Evolutionary conservation across 2,329 filamentous ascomycete genomes (phyloP).

Genomic region (Apiospora aurea): DNA sequence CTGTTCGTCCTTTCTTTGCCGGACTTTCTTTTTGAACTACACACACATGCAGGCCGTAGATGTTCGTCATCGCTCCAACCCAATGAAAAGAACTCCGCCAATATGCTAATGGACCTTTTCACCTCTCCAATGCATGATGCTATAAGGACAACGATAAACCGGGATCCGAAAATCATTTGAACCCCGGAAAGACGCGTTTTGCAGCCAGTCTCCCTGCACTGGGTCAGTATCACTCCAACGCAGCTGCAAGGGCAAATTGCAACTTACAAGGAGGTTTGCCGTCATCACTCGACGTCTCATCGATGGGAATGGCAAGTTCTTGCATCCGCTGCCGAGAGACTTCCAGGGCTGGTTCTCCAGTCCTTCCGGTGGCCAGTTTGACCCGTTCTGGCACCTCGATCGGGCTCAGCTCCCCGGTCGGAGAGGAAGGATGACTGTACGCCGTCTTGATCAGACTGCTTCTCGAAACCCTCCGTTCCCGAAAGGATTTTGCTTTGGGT

Average conservation of each 20-base stretch:
- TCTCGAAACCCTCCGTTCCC: conserved; percentile 28
- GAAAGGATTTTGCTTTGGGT: background rate
- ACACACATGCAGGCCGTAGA: background rate
- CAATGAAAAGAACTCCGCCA: background rate
- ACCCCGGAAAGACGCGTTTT: conserved; percentile 23
- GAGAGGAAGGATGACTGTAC: conserved; percentile 29
- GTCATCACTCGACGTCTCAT: conserved; percentile 42
- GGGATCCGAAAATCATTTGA: background rate
- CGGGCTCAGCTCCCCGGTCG: conserved; percentile 30
- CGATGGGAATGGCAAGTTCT: conserved; percentile 38
- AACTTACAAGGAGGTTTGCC: conserved; percentile 29
- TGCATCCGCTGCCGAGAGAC: conserved; percentile 36
- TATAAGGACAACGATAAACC: background rate
- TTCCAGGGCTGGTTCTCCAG: conserved; percentile 29
- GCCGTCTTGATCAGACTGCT: conserved; percentile 34
- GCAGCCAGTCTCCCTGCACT: conserved; percentile 8
- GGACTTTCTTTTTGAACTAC: background rate
- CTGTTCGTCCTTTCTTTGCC: background rate
- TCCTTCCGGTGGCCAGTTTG: conserved; percentile 25
- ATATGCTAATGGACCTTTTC: background rate
- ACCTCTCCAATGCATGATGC: background rate
- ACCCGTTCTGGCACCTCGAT: conserved; percentile 35
- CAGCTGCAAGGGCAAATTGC: background rate
- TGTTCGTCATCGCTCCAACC: background rate
- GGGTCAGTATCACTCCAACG: background rate